phyloP scores from a whole-genome alignment of 257 asterid genomes.

The Ligustrum vulgare region DNA sequence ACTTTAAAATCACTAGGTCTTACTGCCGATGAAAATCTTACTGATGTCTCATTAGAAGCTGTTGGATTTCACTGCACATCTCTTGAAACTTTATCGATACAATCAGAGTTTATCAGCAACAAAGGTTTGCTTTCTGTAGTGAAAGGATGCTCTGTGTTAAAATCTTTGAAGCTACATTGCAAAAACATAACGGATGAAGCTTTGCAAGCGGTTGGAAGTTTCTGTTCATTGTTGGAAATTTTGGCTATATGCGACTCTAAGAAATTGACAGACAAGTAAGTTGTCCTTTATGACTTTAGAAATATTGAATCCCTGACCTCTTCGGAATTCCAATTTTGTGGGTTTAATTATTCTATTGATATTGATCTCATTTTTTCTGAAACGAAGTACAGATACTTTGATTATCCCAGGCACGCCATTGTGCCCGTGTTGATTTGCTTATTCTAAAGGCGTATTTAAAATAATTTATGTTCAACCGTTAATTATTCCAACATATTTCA shows the following conservation, averaged over 20 bases:
- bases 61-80: conserved; percentile 75
- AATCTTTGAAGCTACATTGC: conserved; percentile 68
- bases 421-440: neutral
- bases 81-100: conserved; percentile 67
- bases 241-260: conserved; percentile 66
- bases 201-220: conserved; percentile 64
- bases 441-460: neutral
- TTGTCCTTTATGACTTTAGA: neutral
- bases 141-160: conserved; percentile 61
- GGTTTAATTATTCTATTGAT: neutral
- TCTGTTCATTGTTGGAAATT: conserved; percentile 62
- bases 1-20: conserved; percentile 71
- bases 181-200: conserved; percentile 68
- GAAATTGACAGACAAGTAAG: conserved; percentile 78
- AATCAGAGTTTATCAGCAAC: conserved; percentile 63
- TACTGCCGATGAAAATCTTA: conserved; percentile 65
- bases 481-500: neutral
- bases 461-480: neutral
- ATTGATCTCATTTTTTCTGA: neutral
- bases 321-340: neutral
- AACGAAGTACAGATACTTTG: neutral
- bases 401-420: neutral
- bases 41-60: conserved; percentile 70
- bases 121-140: conserved; percentile 73
- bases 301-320: neutral